Base-by-base conservation (phyloP, 805 yeast genomes). In the Lipomyces anomalus region DNA sequence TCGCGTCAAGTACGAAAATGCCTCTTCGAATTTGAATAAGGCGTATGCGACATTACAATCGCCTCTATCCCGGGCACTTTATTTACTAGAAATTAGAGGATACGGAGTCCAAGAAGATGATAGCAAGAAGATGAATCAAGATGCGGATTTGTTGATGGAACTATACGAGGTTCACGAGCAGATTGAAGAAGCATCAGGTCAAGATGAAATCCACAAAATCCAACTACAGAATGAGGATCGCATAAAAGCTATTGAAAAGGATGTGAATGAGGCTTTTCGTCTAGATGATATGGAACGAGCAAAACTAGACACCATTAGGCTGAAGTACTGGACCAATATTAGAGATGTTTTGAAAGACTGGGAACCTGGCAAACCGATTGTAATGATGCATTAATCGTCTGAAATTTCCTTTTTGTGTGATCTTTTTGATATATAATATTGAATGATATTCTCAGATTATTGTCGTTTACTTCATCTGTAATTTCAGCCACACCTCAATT, bases 161-260 rank as follows among this genome's bases (percentile, higher is more conserved):
- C 83, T 90, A 20, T 69, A 90, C 65, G 94, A 87, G 53, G 78
- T 86, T 3, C 92, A 89, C 61, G 98, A 90, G 63, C 75, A 77
- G 35, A 67, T 89, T 46, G 94, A 85, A 50, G 78, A 78, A 53
- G 80, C 86, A 4, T 67, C 69, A 1, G 66, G 65, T 42, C 82
- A 77, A 41, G 66, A 70, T 2, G 95, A 85, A 39, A 68, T 85
- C 26, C 72, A 65, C 1, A 63, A 56, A 0, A 59, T 87, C 34
- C 70, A 73, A 24, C 57, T 52, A 6, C 82, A 78, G 46, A 88
- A 87, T 56, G 73, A 78, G 28, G 61, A 52, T 17, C 70, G 89
- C 30, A 75, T 87, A 22, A 57, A 62, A 1, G 63, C 63, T 1
- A 62, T 78, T 2, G 80, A 75, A 47, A 48, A 57, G 1, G 57